These are phyloP conservation scores for Entomortierella beljakovae DNA, from an alignment of 192 early-diverging fungal species.

Conservation along the genomic window DNA sequence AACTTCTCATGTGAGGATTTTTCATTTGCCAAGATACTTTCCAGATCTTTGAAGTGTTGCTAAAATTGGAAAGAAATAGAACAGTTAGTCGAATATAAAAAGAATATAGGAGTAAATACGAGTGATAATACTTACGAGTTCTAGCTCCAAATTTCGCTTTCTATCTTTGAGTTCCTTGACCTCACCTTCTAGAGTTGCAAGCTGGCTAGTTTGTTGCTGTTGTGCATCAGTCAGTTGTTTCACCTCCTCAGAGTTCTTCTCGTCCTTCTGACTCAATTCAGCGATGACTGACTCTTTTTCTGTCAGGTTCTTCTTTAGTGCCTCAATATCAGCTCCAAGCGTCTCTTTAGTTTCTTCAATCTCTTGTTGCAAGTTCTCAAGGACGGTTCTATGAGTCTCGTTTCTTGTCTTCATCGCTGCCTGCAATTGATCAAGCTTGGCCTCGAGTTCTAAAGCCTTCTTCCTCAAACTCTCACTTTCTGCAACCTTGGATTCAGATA, in stretches of 20 bases:
- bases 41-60: slow-evolving; percentile 60
- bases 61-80: slow-evolving; percentile 31
- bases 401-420: slow-evolving; percentile 24
- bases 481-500: slow-evolving; percentile 45
- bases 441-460: slow-evolving; percentile 53
- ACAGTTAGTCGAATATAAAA: background rate
- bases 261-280: slow-evolving; percentile 20
- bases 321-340: slow-evolving; percentile 30
- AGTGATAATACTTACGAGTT: slow-evolving; percentile 19
- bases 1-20: slow-evolving; percentile 63
- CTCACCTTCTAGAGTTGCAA: slow-evolving; percentile 42
- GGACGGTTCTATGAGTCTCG: slow-evolving; percentile 29
- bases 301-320: slow-evolving; percentile 20
- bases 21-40: slow-evolving; percentile 50
- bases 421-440: slow-evolving; percentile 56
- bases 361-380: slow-evolving; percentile 49
- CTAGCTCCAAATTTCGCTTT: slow-evolving; percentile 38
- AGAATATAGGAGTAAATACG: background rate
- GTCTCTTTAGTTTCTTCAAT: slow-evolving; percentile 37
- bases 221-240: slow-evolving; percentile 24
- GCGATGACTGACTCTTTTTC: slow-evolving; percentile 35
- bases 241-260: slow-evolving; percentile 9
- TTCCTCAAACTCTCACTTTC: slow-evolving; percentile 56
- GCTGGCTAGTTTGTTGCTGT: slow-evolving; percentile 20
- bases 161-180: slow-evolving; percentile 26